A percentile compares a stretch with the other conserved stretches of the same genome.
Conservation (phyloP, 176 grass and related monocot genomes). For the Carex littledalei region DNA sequence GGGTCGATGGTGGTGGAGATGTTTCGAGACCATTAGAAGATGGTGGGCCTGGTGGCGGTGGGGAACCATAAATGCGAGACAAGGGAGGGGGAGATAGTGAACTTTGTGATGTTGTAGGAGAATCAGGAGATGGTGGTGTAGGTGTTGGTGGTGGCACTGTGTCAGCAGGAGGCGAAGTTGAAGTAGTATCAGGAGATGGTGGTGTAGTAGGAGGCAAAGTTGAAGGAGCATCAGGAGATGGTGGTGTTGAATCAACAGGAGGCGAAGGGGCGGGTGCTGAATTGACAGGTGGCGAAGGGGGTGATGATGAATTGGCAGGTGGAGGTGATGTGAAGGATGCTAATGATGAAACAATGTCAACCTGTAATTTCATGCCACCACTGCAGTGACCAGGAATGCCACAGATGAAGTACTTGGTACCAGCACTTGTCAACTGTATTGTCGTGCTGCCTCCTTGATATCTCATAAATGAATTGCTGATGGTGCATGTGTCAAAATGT, state of each 20-base stretch:
- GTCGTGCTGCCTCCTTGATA: slow-evolving; percentile 21
- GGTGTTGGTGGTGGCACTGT: not conserved
- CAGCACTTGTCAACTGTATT: not conserved
- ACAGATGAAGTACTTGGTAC: slow-evolving; percentile 31
- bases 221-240: not conserved
- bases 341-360: slow-evolving; percentile 11
- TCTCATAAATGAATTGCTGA: not conserved
- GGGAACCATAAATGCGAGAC: not conserved
- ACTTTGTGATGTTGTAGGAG: not conserved
- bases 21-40: not conserved
- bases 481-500: slow-evolving; percentile 3
- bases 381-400: slow-evolving; percentile 17
- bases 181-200: not conserved
- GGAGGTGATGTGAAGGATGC: not conserved
- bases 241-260: not conserved
- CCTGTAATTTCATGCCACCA: slow-evolving; percentile 26
- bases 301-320: not conserved
- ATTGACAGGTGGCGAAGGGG: not conserved
- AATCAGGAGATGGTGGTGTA: not conserved
- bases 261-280: not conserved
- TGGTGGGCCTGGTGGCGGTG: not conserved
- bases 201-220: not conserved
- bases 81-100: not conserved
- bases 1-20: not conserved
- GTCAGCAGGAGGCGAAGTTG: not conserved